Base-by-base conservation (phyloP, 108 stramenopile genomes). In the Ochromonas danica region DNA sequence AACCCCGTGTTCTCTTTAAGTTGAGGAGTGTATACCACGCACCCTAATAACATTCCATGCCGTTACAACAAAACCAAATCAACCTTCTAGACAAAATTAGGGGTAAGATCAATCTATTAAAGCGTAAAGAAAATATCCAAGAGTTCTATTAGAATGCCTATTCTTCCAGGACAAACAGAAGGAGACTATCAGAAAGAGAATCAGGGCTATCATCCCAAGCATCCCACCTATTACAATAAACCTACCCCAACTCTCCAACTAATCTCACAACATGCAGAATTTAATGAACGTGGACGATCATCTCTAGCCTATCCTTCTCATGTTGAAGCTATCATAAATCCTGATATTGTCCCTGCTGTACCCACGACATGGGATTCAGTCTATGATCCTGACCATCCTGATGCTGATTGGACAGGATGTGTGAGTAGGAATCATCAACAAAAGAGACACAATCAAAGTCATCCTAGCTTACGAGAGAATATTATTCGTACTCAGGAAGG, bases 391-490 rank as follows among this genome's bases (percentile, higher is more conserved):
- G 28, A 36, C 33, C 79, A 87, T 62, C 84, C 80, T 14, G 78
- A 84, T 70, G 85, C 85, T 25, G 89, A 89, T 51, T 89, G 89
- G 89, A 82, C 83, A n/a, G 89, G 89, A 14, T 79, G 62, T 57
- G 83, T 84, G 2, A 67, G 63, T 36, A 31, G 6, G 63, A 36
- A 67, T 14, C 3, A 35, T 67, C 3, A 35, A 14, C 35, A 28
- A 36, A 67, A 67, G 35, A 67, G 25, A 36, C 63, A 67, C 31
- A 31, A 6, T 25, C 3, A 3, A 10, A 67, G 25, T 67, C 63
- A 67, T 67, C 30, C 31, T 22, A 14, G 14, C 17, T 25, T 14
- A 67, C 17, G 63, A 67, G 31, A 33, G 17, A 33, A 33, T 31
- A 67, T 67, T 25, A 25, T 14, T 6, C 27, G 30, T 14, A 67